Evolutionary conservation across 176 grass and related monocot species (phyloP), one percentile per base, ranked within the genome.

Genomic region (Pontederia crassipes): DNA sequence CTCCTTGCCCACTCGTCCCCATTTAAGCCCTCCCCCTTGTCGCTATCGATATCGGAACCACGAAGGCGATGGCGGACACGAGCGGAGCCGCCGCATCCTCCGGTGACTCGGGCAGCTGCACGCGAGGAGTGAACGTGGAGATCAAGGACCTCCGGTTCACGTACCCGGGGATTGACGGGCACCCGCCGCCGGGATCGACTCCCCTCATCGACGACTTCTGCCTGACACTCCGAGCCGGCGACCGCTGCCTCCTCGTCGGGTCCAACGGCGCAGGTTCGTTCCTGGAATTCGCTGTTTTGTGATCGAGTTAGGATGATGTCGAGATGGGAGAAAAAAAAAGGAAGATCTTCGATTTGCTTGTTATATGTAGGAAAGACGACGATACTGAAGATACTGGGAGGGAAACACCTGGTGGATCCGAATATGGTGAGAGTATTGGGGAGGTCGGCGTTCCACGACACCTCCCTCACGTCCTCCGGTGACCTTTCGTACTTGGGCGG

Each of bases 401-500:
- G 93, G 66, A 98, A 98, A 74, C 93, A 98, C 81, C 88, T 98
- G 93, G 93, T 98, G 64, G 93, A 92, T 82, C 87, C 76, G 74
- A 83, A 78, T 81, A 98, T 92, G 93, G 93, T 98, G 26, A 79
- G 71, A 46, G 57, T 98, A 13, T 67, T 98, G 61, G 93, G 87
- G 40, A 81, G 79, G 54, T 88, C 84, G 28, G 93, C 87, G 35
- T 98, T 98, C 78, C 93, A 98, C 64, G 93, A 98, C 74, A 92
- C 87, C 54, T 66, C 55, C 17, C 84, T 98, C 58, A 98, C 81
- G 16, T 85, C 79, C 65, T 98, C 84, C 28, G 87, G 87, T 10
- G 87, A 98, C 73, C 93, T 98, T 57, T 91, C 69, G 74, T 97
- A 97, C 71, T 79, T 98, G 28, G 93, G 87, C 40, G 93, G 93